These are phyloP conservation scores for Fraxinus ornus DNA, from an alignment of 305 asterid genomes.

Conservation along the genomic window DNA sequence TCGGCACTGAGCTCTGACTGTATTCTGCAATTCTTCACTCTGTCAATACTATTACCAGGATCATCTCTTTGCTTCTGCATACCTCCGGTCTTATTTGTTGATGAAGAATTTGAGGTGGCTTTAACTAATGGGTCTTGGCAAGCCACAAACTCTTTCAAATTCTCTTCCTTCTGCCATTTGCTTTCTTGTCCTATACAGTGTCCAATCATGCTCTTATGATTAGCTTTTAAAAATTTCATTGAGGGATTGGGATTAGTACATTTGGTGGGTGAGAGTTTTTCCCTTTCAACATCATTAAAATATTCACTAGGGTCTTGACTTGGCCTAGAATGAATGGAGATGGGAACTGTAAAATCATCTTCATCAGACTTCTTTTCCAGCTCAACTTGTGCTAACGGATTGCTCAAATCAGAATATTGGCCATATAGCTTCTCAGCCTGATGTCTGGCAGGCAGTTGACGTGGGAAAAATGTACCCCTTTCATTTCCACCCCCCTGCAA, in stretches of 20 bases:
- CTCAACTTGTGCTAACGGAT: constrained; percentile 28
- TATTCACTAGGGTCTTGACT: constrained; percentile 23
- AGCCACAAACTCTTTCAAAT: constrained; percentile 21
- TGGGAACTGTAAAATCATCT: constrained; percentile 54
- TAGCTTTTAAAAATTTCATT: constrained; percentile 14
- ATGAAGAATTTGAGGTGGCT: constrained; percentile 22
- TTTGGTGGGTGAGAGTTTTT: constrained; percentile 32
- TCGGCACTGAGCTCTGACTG: constrained; percentile 15
- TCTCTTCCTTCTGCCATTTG: constrained; percentile 21
- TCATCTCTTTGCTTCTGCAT: constrained; percentile 12
- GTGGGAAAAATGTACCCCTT: constrained; percentile 30
- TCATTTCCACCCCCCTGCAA: constrained; percentile 47
- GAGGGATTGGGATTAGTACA: constrained; percentile 21
- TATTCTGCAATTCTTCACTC: constrained; percentile 11
- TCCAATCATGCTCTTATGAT: constrained; percentile 14
- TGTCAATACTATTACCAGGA: constrained; percentile 6
- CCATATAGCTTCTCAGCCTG: constrained; percentile 36
- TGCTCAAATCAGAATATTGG: constrained; percentile 37
- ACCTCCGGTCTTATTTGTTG: constrained; percentile 14
- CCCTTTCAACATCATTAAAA: constrained; percentile 18
- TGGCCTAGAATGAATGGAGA: constrained; percentile 33
- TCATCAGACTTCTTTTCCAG: constrained; percentile 41
- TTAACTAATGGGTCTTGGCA: constrained; percentile 13
- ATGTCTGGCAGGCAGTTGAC: constrained; percentile 39
- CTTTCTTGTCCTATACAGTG: constrained; percentile 21